Percentiles rank a stretch among this genome's conserved stretches.
phyloP scores from a whole-genome alignment of 1,284 basidiomycete genomes.

The Leucoagaricus sp. region DNA sequence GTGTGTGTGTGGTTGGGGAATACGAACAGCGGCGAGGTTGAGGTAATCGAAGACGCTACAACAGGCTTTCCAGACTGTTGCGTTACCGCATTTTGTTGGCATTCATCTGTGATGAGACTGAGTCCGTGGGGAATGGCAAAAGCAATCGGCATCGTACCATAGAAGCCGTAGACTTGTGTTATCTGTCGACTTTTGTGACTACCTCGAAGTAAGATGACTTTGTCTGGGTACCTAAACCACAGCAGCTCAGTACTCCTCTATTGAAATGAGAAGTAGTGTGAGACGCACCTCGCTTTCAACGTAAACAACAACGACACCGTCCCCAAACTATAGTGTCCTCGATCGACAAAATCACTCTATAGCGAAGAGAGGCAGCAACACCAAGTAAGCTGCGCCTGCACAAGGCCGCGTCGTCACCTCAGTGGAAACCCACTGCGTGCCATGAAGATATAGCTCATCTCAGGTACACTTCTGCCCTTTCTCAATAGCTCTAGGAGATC shows the following conservation, averaged over 20 bases:
- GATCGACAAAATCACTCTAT: slow-evolving; percentile 98
- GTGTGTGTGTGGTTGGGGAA: background rate
- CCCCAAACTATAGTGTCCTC: slow-evolving; percentile 96
- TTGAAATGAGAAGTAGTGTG: background rate
- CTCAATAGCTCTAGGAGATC: slow-evolving; percentile 89
- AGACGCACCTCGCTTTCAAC: slow-evolving; percentile 82
- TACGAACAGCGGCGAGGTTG: slow-evolving; percentile 92
- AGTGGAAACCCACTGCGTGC: slow-evolving; percentile 60
- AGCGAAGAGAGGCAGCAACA: slow-evolving; percentile 14
- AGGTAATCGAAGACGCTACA: slow-evolving; percentile 95
- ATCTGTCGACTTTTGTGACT: slow-evolving; percentile 98
- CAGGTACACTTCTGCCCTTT: slow-evolving; percentile 86
- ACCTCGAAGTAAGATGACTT: slow-evolving; percentile 87
- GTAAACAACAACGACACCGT: slow-evolving; percentile 90
- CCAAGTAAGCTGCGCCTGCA: slow-evolving; percentile 24
- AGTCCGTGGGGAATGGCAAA: background rate
- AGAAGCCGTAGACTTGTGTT: slow-evolving; percentile 98
- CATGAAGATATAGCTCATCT: slow-evolving; percentile 98
- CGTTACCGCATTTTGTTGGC: slow-evolving; percentile 96
- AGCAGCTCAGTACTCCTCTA: background rate
- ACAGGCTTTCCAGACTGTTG: slow-evolving; percentile 94
- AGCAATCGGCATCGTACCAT: slow-evolving; percentile 59
- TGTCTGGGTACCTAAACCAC: slow-evolving; percentile 80
- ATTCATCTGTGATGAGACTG: slow-evolving; percentile 69
- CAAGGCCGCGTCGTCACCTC: slow-evolving; percentile 17